These are phyloP conservation scores for Malus hybrid DNA, from an alignment of 331 rosid genomes.

Conservation along the genomic window DNA sequence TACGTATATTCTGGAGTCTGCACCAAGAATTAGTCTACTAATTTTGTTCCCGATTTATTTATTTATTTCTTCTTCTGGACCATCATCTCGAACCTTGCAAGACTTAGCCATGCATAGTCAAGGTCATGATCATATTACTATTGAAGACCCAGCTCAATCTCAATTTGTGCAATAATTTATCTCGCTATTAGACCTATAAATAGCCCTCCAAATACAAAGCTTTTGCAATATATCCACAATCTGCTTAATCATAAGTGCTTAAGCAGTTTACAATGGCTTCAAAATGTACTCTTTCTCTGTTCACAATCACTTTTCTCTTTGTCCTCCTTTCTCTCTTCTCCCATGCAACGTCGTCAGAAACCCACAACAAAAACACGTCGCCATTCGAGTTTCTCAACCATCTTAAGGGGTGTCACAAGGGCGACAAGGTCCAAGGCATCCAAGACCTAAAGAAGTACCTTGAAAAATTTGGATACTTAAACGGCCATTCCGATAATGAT, in stretches of 20 bases:
- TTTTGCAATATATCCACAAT: background rate
- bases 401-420: conserved; percentile 19
- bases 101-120: too few relatives aligned
- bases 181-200: background rate
- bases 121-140: too few relatives aligned
- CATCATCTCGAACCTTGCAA: too few relatives aligned
- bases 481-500: background rate
- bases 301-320: background rate
- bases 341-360: background rate
- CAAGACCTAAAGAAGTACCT: conserved; percentile 24
- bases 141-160: too few relatives aligned
- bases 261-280: background rate
- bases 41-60: too few relatives aligned
- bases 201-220: background rate
- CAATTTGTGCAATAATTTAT: too few relatives aligned
- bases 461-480: conserved; percentile 23
- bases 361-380: background rate
- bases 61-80: too few relatives aligned
- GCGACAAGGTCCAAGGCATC: conserved; percentile 9
- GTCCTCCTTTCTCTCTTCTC: background rate
- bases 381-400: conserved; percentile 13
- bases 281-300: background rate
- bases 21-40: too few relatives aligned
- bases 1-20: too few relatives aligned
- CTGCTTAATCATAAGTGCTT: background rate